These are phyloP conservation scores for Ustilago tritici DNA, from an alignment of 1,284 basidiomycete genomes.

Conservation along the genomic window DNA sequence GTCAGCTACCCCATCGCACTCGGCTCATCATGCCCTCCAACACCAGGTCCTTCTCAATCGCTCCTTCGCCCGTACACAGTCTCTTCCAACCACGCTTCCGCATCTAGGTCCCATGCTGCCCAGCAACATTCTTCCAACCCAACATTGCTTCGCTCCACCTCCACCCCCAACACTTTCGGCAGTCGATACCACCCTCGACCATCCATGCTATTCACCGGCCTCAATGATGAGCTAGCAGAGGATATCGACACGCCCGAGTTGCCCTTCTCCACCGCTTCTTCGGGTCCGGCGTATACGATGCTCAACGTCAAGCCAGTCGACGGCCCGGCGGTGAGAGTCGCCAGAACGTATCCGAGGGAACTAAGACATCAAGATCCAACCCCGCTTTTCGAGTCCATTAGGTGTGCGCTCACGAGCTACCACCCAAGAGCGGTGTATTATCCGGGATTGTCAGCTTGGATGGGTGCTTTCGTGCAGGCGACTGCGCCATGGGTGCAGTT, in stretches of 20 bases:
- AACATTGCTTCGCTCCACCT: background rate
- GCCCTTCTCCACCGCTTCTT: conserved; percentile 42
- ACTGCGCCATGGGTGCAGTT: conserved; percentile 26
- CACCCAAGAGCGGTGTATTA: conserved; percentile 33
- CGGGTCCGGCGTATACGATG: conserved; percentile 22
- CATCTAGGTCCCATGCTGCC: background rate
- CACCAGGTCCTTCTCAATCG: conserved; percentile 32
- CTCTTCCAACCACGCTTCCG: conserved; percentile 27
- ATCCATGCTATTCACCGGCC: background rate
- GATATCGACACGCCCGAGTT: conserved; percentile 15
- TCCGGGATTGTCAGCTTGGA: conserved; percentile 9
- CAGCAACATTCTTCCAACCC: background rate
- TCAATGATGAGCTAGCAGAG: background rate
- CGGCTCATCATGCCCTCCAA: conserved; percentile 28
- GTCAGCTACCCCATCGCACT: conserved; percentile 35
- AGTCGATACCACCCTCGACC: conserved; percentile 7
- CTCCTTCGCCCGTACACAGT: conserved; percentile 35
- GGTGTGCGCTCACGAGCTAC: conserved; percentile 30
- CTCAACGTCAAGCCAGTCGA: conserved; percentile 7
- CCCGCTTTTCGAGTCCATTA: conserved; percentile 37
- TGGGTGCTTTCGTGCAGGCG: background rate
- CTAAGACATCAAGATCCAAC: conserved; percentile 35
- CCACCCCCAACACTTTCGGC: background rate
- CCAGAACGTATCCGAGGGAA: conserved; percentile 25
- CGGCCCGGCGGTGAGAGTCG: conserved; percentile 1